phyloP scores from a whole-genome alignment of 208 protist genomes.

The Crithidia brevicula region DNA sequence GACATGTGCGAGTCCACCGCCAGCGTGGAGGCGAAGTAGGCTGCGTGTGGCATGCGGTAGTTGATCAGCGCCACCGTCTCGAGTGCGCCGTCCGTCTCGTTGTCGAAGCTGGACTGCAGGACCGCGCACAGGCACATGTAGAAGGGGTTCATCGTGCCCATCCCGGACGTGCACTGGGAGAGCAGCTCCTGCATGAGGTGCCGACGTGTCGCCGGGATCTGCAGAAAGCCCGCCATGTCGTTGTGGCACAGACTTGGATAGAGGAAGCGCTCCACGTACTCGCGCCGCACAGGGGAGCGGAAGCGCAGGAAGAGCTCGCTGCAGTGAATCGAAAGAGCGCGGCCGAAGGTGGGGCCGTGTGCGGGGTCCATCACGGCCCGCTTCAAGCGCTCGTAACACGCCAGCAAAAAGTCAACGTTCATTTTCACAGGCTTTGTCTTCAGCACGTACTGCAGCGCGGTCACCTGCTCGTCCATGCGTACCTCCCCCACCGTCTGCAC shows the following conservation, averaged over 20 bases:
- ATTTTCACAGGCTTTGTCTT: conserved; percentile 73
- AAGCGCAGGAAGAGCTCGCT: conserved; percentile 90
- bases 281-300: conserved; percentile 88
- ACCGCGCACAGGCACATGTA: conserved; percentile 90
- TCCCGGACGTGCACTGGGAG: conserved; percentile 72
- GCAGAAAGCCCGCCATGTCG: conserved; percentile 78
- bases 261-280: conserved; percentile 89
- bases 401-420: conserved; percentile 89
- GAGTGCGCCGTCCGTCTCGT: conserved; percentile 85
- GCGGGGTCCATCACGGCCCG: conserved; percentile 69
- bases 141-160: conserved; percentile 77
- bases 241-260: conserved; percentile 84
- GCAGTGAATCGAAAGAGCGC: conserved; percentile 86
- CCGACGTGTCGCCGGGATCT: conserved; percentile 68
- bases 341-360: conserved; percentile 69
- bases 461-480: conserved; percentile 81
- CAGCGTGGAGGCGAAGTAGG: conserved; percentile 85
- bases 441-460: conserved; percentile 80
- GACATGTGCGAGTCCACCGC: conserved; percentile 88
- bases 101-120: conserved; percentile 76
- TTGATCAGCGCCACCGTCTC: conserved; percentile 83
- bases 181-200: conserved; percentile 82
- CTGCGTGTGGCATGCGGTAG: conserved; percentile 90
- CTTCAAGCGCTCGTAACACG: conserved; percentile 90
- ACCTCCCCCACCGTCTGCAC: conserved; percentile 74